Base-by-base conservation (phyloP, 2,329 filamentous ascomycete genomes). In the Penicillium sp. region DNA sequence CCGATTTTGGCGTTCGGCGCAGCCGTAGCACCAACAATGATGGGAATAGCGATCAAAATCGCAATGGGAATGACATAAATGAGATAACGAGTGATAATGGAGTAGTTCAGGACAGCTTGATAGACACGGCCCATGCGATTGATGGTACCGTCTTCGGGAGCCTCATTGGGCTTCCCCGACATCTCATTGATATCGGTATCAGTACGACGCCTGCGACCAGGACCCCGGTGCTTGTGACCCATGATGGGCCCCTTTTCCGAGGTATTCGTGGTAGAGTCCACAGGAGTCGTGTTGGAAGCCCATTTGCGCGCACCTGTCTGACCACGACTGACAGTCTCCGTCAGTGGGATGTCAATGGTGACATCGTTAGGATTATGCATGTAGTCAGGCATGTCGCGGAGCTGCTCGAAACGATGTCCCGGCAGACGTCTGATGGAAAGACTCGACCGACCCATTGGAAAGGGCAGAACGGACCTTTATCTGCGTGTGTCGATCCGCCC, bases 311-410 rank as follows among this genome's bases (percentile, higher is more conserved):
- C 74, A 38, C 76, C 76, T 11, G 75, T 75, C 55, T 77, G 76
- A 48, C 75, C 72, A 56, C 76, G 75, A 53, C 78, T 82, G 59
- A 77, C 70, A 39, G 85, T 80, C 45, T 76, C 78, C 60, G 83
- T 79, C 58, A 88, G 75, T 7, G 85, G 85, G 48, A 88, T 88
- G 61, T 86, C 80, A 62, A 83, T 83, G 24, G 82, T 83, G 41
- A 77, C 79, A 63, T 84, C 81, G 58, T 81, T 77, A 27, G 78
- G 74, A 53, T 74, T 76, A 80, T 42, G 80, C 48, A 69, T 72
- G 59, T 71, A 63, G 27, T 65, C 64, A 8, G 64, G 47, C 32
- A 59, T 60, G 44, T 74, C 73, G 29, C 66, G 72, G 39, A 75
- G 67, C 21, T 73, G 74, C 51, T 77, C 67, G 54, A 80, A 80